A percentile compares a stretch with the other conserved stretches of the same genome.
phyloP scores from a whole-genome alignment of 306 rosid species.

The Purshia tridentata region DNA sequence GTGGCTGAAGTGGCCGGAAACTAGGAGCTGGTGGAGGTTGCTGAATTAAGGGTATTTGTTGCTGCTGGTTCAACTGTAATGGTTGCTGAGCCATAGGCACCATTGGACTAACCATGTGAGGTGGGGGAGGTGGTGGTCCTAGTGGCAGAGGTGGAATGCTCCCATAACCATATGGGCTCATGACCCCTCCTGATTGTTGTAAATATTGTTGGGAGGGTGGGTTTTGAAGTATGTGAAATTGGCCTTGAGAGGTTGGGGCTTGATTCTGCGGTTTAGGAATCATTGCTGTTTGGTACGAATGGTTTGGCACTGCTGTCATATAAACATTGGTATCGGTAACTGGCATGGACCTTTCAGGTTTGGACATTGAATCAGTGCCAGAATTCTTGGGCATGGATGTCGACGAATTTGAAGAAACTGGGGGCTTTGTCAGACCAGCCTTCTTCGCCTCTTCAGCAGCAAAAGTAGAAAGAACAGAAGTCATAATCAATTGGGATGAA shows the following conservation, averaged over 20 bases:
- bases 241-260: conserved; percentile 59
- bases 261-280: conserved; percentile 55
- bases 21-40: conserved; percentile 61
- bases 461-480: conserved; percentile 82
- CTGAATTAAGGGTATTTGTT: conserved; percentile 41
- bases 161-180: conserved; percentile 63
- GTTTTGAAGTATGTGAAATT: conserved; percentile 59
- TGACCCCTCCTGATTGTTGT: conserved; percentile 57
- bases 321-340: conserved; percentile 53
- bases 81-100: conserved; percentile 53
- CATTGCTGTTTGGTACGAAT: conserved; percentile 66
- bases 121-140: conserved; percentile 52
- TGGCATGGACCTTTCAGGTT: conserved; percentile 44
- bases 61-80: conserved; percentile 48
- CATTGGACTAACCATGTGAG: conserved; percentile 56
- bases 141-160: conserved; percentile 55
- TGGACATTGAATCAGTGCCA: conserved; percentile 39
- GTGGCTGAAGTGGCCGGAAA: conserved; percentile 81
- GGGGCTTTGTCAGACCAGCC: conserved; percentile 45
- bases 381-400: conserved; percentile 26
- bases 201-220: conserved; percentile 64
- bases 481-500: conserved; percentile 88
- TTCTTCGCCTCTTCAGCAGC: conserved; percentile 88
- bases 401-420: conserved; percentile 26
- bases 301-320: conserved; percentile 57